phyloP scores from a whole-genome alignment of 352 stramenopile genomes.

The Phytopythium boreale region DNA sequence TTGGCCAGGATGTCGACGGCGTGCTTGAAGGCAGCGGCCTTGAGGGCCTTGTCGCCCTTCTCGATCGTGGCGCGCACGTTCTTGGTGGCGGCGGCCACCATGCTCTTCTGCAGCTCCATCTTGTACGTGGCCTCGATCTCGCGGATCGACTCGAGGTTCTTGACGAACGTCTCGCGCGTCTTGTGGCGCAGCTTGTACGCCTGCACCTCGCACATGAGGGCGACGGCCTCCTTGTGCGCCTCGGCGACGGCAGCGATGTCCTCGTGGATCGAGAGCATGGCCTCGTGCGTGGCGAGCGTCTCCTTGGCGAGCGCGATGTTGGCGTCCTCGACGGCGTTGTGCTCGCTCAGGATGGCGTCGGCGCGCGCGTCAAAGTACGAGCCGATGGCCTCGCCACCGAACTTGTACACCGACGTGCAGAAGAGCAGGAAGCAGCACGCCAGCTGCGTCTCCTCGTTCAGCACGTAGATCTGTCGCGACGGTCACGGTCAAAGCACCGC shows the following conservation, averaged over 20 bases:
- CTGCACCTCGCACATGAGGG: conserved; percentile 83
- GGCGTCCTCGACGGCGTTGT: conserved; percentile 82
- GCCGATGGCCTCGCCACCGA: conserved; percentile 71
- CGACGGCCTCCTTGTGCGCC: conserved; percentile 79
- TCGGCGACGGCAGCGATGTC: conserved; percentile 75
- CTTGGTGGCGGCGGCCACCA: conserved; percentile 67
- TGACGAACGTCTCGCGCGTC: conserved; percentile 84
- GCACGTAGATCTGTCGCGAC: conserved; percentile 60
- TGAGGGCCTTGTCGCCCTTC: conserved; percentile 83
- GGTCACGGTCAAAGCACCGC: neutral
- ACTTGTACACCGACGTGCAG: conserved; percentile 86
- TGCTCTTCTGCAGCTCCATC: conserved; percentile 79
- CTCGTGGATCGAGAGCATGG: conserved; percentile 83
- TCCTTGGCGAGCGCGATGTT: conserved; percentile 83
- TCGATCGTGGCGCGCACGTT: conserved; percentile 73
- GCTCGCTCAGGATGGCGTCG: conserved; percentile 73
- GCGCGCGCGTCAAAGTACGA: conserved; percentile 85
- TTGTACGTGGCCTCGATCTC: conserved; percentile 82
- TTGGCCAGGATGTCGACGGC: conserved; percentile 80
- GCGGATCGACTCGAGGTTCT: conserved; percentile 85
- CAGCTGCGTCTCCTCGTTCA: conserved; percentile 85
- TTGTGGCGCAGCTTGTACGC: conserved; percentile 85
- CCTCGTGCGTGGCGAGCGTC: conserved; percentile 77
- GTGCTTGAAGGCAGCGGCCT: conserved; percentile 83
- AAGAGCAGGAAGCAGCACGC: conserved; percentile 86